Evolutionary conservation across 1,284 basidiomycete species (phyloP).

Genomic region (Tylopilus sp.): DNA sequence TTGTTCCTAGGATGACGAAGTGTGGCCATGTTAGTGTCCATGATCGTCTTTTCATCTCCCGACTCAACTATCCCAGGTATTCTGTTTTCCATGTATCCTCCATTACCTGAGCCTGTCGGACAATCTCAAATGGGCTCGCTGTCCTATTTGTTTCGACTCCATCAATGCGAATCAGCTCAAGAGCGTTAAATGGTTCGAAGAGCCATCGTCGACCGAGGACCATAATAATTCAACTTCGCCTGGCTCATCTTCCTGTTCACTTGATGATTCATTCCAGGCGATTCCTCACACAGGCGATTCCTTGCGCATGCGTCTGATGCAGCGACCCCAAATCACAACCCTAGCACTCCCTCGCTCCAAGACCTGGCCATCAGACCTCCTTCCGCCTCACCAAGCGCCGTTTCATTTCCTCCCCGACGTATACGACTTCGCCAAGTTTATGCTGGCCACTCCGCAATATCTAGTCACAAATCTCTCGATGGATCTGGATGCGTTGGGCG

Average conservation of each 20-base stretch:
- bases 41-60: slow-evolving; percentile 12
- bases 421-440: slow-evolving; percentile 87
- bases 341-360: slow-evolving; percentile 90
- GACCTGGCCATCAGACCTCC: slow-evolving; percentile 91
- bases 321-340: slow-evolving; percentile 92
- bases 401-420: slow-evolving; percentile 97
- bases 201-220: slow-evolving; percentile 41
- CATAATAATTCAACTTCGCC: slow-evolving; percentile 37
- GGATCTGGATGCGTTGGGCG: slow-evolving; percentile 73
- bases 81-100: slow-evolving; percentile 88
- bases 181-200: slow-evolving; percentile 82
- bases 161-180: slow-evolving; percentile 91
- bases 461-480: slow-evolving; percentile 70
- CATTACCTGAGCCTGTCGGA: slow-evolving; percentile 88
- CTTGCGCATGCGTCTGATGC: slow-evolving; percentile 86
- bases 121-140: slow-evolving; percentile 80
- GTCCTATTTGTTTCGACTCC: slow-evolving; percentile 96
- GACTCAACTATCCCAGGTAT: slow-evolving; percentile 54
- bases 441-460: slow-evolving; percentile 91
- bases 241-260: slow-evolving; percentile 49
- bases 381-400: slow-evolving; percentile 89
- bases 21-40: slow-evolving; percentile 85
- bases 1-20: slow-evolving; percentile 94
- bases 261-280: slow-evolving; percentile 22
- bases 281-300: slow-evolving; percentile 52